A percentile compares a stretch with the other conserved stretches of the same genome.
Conservation (phyloP, 805 yeast genomes). For the Saccharomycopsis babjevae region DNA sequence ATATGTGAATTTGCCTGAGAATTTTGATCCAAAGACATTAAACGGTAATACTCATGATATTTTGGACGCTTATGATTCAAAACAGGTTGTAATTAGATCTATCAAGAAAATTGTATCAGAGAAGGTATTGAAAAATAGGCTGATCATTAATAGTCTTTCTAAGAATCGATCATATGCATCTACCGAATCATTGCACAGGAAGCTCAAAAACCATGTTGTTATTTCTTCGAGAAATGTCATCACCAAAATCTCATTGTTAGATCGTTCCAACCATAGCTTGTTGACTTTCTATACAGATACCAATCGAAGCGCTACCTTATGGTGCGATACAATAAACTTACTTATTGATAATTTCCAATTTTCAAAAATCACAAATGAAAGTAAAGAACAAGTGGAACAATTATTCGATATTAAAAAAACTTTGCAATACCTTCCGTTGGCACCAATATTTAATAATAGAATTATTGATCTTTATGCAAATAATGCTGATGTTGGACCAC, state of each 20-base stretch:
- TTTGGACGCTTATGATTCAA: conserved; percentile 1
- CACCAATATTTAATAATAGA: conserved; percentile 3
- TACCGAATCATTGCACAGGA: neutral
- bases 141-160: neutral
- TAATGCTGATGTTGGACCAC: neutral
- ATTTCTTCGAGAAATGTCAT: conserved; percentile 7
- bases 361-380: conserved; percentile 5
- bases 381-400: conserved; percentile 11
- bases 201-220: neutral
- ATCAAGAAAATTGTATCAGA: conserved; percentile 7
- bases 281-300: conserved; percentile 14
- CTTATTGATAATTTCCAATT: conserved; percentile 9
- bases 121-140: neutral
- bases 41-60: neutral
- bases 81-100: conserved; percentile 1
- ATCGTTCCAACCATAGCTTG: neutral
- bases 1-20: neutral
- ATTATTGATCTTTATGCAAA: conserved; percentile 7
- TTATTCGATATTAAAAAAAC: conserved; percentile 13
- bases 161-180: neutral
- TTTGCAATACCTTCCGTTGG: conserved; percentile 14
- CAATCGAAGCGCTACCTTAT: conserved; percentile 5
- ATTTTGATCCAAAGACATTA: neutral
- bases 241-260: conserved; percentile 9
- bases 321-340: conserved; percentile 14